A percentile compares a stretch with the other conserved stretches of the same genome.
phyloP scores from a whole-genome alignment of 2,329 filamentous ascomycete genomes.

The Cladosporium sp. region DNA sequence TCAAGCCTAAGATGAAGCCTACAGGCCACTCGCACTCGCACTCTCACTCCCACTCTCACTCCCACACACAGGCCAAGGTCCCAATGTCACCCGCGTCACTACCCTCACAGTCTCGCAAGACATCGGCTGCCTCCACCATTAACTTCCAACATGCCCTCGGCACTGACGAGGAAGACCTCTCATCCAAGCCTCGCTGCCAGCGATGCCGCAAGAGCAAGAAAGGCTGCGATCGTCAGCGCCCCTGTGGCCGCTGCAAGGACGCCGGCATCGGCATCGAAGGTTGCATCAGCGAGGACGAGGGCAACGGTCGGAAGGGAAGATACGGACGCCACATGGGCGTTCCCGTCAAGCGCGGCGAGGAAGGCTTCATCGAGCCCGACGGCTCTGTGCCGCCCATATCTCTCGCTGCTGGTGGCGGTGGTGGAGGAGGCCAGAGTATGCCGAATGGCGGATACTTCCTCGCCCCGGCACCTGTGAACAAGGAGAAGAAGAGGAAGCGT shows the following conservation, averaged over 20 bases:
- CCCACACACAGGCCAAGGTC: slow-evolving; percentile 31
- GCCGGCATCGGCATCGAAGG: slow-evolving; percentile 89
- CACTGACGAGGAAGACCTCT: slow-evolving; percentile 81
- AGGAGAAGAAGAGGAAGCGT: slow-evolving; percentile 65
- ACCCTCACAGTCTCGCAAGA: slow-evolving; percentile 67
- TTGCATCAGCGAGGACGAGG: slow-evolving; percentile 96
- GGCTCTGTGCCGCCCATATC: slow-evolving; percentile 13
- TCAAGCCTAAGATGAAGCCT: slow-evolving; percentile 50
- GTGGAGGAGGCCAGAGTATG: slow-evolving; percentile 8
- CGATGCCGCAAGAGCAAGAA: slow-evolving; percentile 99
- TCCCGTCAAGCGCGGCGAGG: slow-evolving; percentile 54
- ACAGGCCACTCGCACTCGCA: slow-evolving; percentile 2
- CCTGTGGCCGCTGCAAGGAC: slow-evolving; percentile 92
- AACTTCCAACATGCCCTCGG: slow-evolving; percentile 57
- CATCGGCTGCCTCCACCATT: slow-evolving; percentile 58
- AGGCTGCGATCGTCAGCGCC: slow-evolving; percentile 92
- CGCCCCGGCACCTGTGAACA: slow-evolving; percentile 43
- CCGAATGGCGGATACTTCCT: slow-evolving; percentile 32
- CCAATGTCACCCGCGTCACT: slow-evolving; percentile 58
- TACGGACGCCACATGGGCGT: slow-evolving; percentile 72
- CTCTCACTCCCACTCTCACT: slow-evolving; percentile 11
- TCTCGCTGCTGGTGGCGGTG: slow-evolving; percentile 22
- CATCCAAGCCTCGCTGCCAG: slow-evolving; percentile 94
- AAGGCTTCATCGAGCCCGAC: slow-evolving; percentile 16
- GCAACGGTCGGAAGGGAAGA: slow-evolving; percentile 91